These are phyloP conservation scores for Colletotrichum eleusines DNA, from an alignment of 2,329 filamentous ascomycete genomes.

Conservation along the genomic window DNA sequence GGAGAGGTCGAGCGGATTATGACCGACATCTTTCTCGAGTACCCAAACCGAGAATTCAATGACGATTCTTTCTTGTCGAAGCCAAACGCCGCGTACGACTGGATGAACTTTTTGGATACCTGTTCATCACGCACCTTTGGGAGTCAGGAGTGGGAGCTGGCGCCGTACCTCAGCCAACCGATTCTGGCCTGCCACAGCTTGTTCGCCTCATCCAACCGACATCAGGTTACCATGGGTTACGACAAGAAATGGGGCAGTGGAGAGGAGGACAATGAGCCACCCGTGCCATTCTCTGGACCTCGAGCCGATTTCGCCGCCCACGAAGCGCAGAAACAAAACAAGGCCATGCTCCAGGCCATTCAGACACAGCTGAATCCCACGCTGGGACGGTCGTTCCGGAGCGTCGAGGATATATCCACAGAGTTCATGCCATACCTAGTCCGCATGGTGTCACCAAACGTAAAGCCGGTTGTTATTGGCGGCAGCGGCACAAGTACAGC, in stretches of 20 bases:
- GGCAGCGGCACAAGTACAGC: constrained; percentile 77
- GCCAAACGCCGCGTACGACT: constrained; percentile 89
- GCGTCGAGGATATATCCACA: constrained; percentile 79
- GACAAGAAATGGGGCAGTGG: constrained; percentile 60
- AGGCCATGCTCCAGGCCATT: constrained; percentile 77
- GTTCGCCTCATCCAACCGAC: constrained; percentile 79
- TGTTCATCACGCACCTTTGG: constrained; percentile 83
- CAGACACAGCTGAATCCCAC: constrained; percentile 79
- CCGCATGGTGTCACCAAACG: constrained; percentile 86
- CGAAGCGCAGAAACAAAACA: constrained; percentile 85
- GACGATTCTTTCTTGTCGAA: constrained; percentile 93
- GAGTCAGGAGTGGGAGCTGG: constrained; percentile 94
- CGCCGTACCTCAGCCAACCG: constrained; percentile 86
- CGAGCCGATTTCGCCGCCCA: constrained; percentile 84
- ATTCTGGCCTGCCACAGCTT: constrained; percentile 91
- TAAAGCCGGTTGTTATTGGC: constrained; percentile 90
- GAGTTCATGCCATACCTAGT: constrained; percentile 89
- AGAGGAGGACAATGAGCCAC: constrained; percentile 65
- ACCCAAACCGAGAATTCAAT: constrained; percentile 89
- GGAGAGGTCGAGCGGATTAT: constrained; percentile 84
- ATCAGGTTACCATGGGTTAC: constrained; percentile 55
- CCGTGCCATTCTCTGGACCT: constrained; percentile 83
- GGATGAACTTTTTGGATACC: constrained; percentile 92
- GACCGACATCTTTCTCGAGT: constrained; percentile 86
- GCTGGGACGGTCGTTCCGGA: constrained; percentile 82